phyloP scores from a whole-genome alignment of 2,329 filamentous ascomycete species.

The Teratosphaeria destructans region DNA sequence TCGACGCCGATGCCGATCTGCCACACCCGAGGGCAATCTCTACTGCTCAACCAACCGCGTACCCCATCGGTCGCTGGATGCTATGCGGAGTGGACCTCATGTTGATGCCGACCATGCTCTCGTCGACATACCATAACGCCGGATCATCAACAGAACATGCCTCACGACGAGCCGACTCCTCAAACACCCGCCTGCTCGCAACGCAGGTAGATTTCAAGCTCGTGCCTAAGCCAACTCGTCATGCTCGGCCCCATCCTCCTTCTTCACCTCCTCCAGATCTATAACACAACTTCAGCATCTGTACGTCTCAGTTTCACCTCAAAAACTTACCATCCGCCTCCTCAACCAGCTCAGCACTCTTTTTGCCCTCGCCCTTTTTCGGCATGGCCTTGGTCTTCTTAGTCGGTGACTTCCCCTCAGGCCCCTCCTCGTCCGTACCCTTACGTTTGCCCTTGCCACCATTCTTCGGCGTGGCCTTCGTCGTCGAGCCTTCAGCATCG shows the following conservation, averaged over 20 bases:
- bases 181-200: background rate
- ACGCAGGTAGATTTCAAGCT: background rate
- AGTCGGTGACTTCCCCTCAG: conserved; percentile 4
- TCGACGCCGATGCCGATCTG: background rate
- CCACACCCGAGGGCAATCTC: background rate
- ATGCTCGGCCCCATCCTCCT: background rate
- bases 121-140: background rate
- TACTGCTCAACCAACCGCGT: background rate
- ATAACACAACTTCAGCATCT: background rate
- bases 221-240: background rate
- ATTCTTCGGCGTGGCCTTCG: conserved; percentile 3
- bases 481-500: background rate
- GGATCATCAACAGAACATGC: background rate
- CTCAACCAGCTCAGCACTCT: background rate
- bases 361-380: conserved; percentile 2
- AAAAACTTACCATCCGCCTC: background rate
- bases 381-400: conserved; percentile 3
- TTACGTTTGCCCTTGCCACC: conserved; percentile 10
- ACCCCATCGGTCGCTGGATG: background rate
- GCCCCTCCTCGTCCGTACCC: conserved; percentile 3
- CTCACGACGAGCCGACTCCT: background rate
- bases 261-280: background rate
- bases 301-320: background rate
- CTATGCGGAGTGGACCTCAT: background rate
- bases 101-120: background rate